Evolutionary conservation across 345 rosid species (phyloP).

Genomic region (Gossypioides kirkii): DNA sequence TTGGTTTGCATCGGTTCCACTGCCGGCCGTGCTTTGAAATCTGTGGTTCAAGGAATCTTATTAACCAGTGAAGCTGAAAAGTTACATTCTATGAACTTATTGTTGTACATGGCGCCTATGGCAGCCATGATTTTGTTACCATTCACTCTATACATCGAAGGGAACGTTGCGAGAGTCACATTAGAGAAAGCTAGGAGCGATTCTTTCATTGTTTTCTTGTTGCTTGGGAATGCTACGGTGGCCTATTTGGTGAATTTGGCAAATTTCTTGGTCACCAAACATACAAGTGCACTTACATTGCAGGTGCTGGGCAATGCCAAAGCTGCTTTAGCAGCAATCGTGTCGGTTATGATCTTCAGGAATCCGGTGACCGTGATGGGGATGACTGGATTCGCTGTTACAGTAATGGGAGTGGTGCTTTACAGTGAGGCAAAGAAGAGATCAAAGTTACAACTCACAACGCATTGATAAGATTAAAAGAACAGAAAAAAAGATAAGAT

Average conservation of each 20-base stretch:
- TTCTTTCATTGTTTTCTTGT: conserved; percentile 59
- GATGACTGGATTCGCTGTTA: conserved; percentile 75
- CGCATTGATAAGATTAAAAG: conserved; percentile 26
- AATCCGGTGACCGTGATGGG: conserved; percentile 98
- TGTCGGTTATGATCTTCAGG: conserved; percentile 83
- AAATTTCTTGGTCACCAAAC: conserved; percentile 94
- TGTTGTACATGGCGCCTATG: conserved; percentile 96
- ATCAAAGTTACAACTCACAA: conserved; percentile 52
- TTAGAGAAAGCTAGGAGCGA: conserved; percentile 72
- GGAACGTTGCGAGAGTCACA: conserved; percentile 70
- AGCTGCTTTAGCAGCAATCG: conserved; percentile 94
- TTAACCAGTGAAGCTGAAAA: conserved; percentile 86
- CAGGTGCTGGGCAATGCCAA: conserved; percentile 99
- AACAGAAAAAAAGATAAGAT: not conserved
- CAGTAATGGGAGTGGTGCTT: conserved; percentile 93
- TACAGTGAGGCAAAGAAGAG: conserved; percentile 99
- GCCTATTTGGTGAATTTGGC: conserved; percentile 94
- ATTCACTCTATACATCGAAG: conserved; percentile 87
- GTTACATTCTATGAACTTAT: conserved; percentile 89
- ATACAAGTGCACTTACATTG: conserved; percentile 91
- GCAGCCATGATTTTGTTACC: conserved; percentile 86
- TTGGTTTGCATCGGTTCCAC: conserved; percentile 88
- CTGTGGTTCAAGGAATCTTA: conserved; percentile 84
- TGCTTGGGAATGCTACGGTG: conserved; percentile 88
- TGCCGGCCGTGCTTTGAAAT: conserved; percentile 92